Percentiles rank a stretch among this genome's conserved stretches.
These are phyloP conservation scores for Ceratocystis ficicola DNA, from an alignment of 2,329 filamentous ascomycete genomes.

Conservation along the genomic window DNA sequence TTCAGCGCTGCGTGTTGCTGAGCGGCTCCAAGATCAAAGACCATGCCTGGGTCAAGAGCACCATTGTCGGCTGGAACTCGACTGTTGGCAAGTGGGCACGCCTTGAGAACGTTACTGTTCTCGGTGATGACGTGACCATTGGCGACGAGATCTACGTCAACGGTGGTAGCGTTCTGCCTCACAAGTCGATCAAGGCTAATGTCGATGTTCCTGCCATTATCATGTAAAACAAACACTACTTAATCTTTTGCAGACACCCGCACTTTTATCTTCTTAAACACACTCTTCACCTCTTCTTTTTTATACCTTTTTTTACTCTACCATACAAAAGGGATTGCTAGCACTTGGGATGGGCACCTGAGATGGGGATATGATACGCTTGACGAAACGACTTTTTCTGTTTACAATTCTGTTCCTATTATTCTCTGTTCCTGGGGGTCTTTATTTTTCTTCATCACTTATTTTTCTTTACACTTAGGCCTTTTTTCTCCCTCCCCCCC, in stretches of 20 bases:
- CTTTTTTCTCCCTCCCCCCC: background rate
- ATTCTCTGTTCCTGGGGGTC: slow-evolving; percentile 15
- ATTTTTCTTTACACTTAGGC: slow-evolving; percentile 13
- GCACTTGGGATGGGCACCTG: slow-evolving; percentile 21
- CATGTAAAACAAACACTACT: slow-evolving; percentile 38
- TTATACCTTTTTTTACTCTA: slow-evolving; percentile 10
- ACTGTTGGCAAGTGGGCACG: slow-evolving; percentile 90
- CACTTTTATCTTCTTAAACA: slow-evolving; percentile 18
- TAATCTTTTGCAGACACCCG: slow-evolving; percentile 8
- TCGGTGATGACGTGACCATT: slow-evolving; percentile 95
- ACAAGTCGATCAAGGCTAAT: slow-evolving; percentile 98
- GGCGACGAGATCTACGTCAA: slow-evolving; percentile 98
- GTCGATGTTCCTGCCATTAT: slow-evolving; percentile 68
- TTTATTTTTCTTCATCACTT: slow-evolving; percentile 16
- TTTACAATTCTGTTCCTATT: slow-evolving; percentile 22
- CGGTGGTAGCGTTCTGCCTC: slow-evolving; percentile 83
- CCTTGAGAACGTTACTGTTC: slow-evolving; percentile 93
- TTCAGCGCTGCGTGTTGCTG: slow-evolving; percentile 86
- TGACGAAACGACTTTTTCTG: slow-evolving; percentile 19
- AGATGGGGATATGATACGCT: slow-evolving; percentile 20
- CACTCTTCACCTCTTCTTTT: slow-evolving; percentile 18
- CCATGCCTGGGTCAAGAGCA: slow-evolving; percentile 97
- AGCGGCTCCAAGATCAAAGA: slow-evolving; percentile 91
- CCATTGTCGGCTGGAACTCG: slow-evolving; percentile 98
- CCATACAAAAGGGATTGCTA: slow-evolving; percentile 17